Evolutionary conservation across 2,329 filamentous ascomycete species (phyloP).

Genomic region (Alternaria burnsii): DNA sequence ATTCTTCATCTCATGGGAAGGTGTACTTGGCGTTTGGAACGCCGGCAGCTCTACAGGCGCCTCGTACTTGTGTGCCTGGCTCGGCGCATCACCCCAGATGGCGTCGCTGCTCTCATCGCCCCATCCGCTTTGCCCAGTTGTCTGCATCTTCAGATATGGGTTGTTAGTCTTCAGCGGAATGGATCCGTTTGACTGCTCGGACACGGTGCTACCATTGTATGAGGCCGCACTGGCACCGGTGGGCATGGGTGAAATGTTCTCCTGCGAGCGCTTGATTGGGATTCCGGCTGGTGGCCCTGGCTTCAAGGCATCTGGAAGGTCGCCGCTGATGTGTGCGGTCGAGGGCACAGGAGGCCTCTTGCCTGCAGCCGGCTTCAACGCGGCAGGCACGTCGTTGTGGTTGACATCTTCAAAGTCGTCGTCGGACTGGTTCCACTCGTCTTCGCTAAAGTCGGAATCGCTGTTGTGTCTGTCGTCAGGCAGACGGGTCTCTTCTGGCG

Average conservation of each 20-base stretch:
- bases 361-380: conserved; percentile 47
- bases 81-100: conserved; percentile 49
- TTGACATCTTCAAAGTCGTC: conserved; percentile 45
- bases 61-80: conserved; percentile 37
- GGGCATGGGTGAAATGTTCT: conserved; percentile 41
- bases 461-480: conserved; percentile 32
- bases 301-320: conserved; percentile 42
- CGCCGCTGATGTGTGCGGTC: conserved; percentile 17
- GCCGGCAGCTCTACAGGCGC: conserved; percentile 54
- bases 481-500: conserved; percentile 35
- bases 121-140: conserved; percentile 47
- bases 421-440: conserved; percentile 48
- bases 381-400: conserved; percentile 44
- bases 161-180: conserved; percentile 54
- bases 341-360: conserved; percentile 32
- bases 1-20: conserved; percentile 50
- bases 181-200: conserved; percentile 37
- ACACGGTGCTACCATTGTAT: conserved; percentile 42
- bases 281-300: conserved; percentile 45
- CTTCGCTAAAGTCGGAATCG: conserved; percentile 43
- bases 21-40: conserved; percentile 50
- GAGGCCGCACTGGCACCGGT: conserved; percentile 42
- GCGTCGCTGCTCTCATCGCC: conserved; percentile 49
- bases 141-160: conserved; percentile 54
- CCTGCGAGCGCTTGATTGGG: conserved; percentile 39